phyloP scores from a whole-genome alignment of 2,329 filamentous ascomycete genomes.

The Epichloe uncinata region DNA sequence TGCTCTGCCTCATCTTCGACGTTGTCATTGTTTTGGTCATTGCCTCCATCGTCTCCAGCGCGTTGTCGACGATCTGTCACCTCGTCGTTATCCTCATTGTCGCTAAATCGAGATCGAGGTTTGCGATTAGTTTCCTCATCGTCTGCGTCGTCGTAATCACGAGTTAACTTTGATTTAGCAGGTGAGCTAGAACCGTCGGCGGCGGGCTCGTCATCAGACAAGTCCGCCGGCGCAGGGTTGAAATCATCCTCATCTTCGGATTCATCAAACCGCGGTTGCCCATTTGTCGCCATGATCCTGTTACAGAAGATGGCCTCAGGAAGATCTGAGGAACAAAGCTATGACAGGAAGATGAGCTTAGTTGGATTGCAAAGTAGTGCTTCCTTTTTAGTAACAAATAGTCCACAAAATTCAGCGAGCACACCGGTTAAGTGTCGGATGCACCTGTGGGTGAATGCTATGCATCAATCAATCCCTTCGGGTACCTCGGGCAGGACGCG shows the following conservation, averaged over 20 bases:
- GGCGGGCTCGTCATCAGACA: constrained; percentile 47
- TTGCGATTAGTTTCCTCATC: constrained; percentile 22
- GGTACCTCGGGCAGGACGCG: too few relatives aligned
- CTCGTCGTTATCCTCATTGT: constrained; percentile 31
- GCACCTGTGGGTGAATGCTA: too few relatives aligned
- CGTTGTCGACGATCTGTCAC: constrained; percentile 7
- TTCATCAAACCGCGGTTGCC: constrained; percentile 39
- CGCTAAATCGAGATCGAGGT: constrained; percentile 13
- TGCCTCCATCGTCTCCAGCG: constrained; percentile 11
- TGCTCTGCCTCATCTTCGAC: constrained; percentile 25
- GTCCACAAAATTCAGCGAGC: too few relatives aligned
- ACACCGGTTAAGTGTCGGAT: too few relatives aligned
- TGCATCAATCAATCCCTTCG: too few relatives aligned
- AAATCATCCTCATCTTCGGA: constrained; percentile 78
- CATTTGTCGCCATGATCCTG: constrained; percentile 33
- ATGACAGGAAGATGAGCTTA: background rate
- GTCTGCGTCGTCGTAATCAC: constrained; percentile 10
- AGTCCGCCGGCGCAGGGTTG: constrained; percentile 64
- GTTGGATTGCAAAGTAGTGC: too few relatives aligned
- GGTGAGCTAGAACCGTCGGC: constrained; percentile 25
- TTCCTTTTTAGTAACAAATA: too few relatives aligned
- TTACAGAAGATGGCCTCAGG: background rate
- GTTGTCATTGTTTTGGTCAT: constrained; percentile 21
- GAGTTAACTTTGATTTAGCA: constrained; percentile 21
- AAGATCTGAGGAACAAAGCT: background rate